A percentile compares a stretch with the other conserved stretches of the same genome.
Conservation (phyloP, 2,329 filamentous ascomycete species). For the Dothideomycetes sp. region DNA sequence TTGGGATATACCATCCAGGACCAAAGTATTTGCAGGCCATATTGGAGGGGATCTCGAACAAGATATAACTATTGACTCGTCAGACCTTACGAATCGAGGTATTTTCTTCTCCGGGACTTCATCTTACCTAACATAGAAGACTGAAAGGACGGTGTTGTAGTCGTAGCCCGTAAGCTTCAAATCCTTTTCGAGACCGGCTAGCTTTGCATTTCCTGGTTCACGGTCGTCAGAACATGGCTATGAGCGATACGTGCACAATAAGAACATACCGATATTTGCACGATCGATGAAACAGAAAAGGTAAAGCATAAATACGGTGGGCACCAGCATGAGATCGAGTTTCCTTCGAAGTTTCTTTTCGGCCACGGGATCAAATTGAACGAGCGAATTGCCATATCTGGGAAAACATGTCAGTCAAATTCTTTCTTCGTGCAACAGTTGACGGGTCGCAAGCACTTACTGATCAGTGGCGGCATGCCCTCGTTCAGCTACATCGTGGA, state of each 20-base stretch:
- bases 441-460: slow-evolving; percentile 22
- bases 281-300: slow-evolving; percentile 67
- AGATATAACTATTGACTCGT: too few relatives aligned
- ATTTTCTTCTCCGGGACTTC: too few relatives aligned
- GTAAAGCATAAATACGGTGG: slow-evolving; percentile 57
- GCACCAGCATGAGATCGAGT: slow-evolving; percentile 57
- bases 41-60: slow-evolving; percentile 63
- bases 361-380: slow-evolving; percentile 48
- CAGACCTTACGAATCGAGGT: too few relatives aligned
- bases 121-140: slow-evolving; percentile 64
- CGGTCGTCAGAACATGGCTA: neutral
- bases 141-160: slow-evolving; percentile 58
- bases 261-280: slow-evolving; percentile 55
- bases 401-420: slow-evolving; percentile 8
- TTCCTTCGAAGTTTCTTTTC: slow-evolving; percentile 53
- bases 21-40: slow-evolving; percentile 62
- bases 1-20: slow-evolving; percentile 62
- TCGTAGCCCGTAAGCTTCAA: slow-evolving; percentile 52
- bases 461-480: slow-evolving; percentile 42
- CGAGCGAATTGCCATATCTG: slow-evolving; percentile 42
- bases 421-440: neutral
- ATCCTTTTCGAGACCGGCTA: slow-evolving; percentile 57
- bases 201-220: slow-evolving; percentile 58
- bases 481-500: slow-evolving; percentile 33
- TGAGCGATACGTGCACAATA: neutral